Evolutionary conservation across 805 yeast species (phyloP).

Genomic region (Tetrapisispora pingtungensis): DNA sequence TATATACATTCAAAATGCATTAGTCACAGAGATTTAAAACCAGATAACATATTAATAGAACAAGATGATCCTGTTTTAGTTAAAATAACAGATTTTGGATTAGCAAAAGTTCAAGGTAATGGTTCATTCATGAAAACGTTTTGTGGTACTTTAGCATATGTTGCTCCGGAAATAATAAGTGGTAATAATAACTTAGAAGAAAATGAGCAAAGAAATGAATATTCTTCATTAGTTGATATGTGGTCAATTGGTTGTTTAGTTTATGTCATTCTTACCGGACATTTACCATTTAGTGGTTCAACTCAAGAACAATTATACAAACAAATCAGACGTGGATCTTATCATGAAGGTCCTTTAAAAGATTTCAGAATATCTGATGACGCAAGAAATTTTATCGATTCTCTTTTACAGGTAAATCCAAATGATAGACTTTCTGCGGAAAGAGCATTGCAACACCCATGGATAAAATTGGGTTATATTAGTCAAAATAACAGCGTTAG

Average conservation of each 20-base stretch:
- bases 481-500: conserved; percentile 1
- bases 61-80: conserved; percentile 83
- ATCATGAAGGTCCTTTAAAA: conserved; percentile 64
- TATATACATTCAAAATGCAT: conserved; percentile 87
- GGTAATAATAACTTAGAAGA: conserved; percentile 26
- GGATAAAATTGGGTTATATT: conserved; percentile 43
- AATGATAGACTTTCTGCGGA: conserved; percentile 59
- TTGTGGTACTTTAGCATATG: conserved; percentile 94
- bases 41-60: conserved; percentile 87
- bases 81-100: conserved; percentile 94
- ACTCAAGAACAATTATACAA: conserved; percentile 79
- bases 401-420: conserved; percentile 71
- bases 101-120: conserved; percentile 81
- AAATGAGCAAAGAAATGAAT: conserved; percentile 30
- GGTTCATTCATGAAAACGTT: conserved; percentile 88
- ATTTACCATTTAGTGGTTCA: conserved; percentile 87
- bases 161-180: conserved; percentile 84
- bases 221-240: conserved; percentile 86
- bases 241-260: conserved; percentile 96
- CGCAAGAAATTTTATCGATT: conserved; percentile 63
- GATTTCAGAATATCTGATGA: conserved; percentile 54
- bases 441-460: conserved; percentile 67
- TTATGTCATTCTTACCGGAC: conserved; percentile 85
- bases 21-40: conserved; percentile 93
- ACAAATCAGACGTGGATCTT: conserved; percentile 68